Evolutionary conservation across 2,329 filamentous ascomycete species (phyloP).

Genomic region (Lachnellula suecica): DNA sequence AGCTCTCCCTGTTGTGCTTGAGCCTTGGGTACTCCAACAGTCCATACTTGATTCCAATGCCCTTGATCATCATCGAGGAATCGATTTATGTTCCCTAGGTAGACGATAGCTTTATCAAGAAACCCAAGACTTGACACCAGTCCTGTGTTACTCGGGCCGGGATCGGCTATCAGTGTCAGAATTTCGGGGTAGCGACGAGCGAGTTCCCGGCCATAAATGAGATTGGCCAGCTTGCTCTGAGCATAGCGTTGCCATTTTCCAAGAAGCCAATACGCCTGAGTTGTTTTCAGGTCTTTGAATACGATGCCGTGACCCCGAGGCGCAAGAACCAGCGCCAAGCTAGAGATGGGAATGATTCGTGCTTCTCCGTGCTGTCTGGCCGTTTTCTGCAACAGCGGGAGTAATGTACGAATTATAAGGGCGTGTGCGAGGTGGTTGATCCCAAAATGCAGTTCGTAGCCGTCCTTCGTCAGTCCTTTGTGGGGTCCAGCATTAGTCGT

Average conservation of each 20-base stretch:
- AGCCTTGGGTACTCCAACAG: too few species aligned
- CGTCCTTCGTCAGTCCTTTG: constrained; percentile 23
- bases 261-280: constrained; percentile 2
- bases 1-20: too few species aligned
- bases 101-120: too few species aligned
- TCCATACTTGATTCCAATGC: too few species aligned
- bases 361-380: constrained; percentile 8
- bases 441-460: constrained; percentile 32
- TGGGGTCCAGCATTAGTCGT: not conserved
- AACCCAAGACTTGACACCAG: too few species aligned
- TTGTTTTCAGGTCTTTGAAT: constrained; percentile 27
- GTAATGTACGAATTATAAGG: constrained; percentile 13
- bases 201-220: constrained; percentile 41
- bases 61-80: too few species aligned
- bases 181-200: constrained; percentile 38
- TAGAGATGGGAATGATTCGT: constrained; percentile 18
- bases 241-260: constrained; percentile 33
- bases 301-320: constrained; percentile 23
- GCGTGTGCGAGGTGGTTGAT: constrained; percentile 17
- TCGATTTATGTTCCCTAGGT: too few species aligned
- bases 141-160: not conserved
- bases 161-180: not conserved
- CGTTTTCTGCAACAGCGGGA: constrained; percentile 16
- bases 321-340: constrained; percentile 5
- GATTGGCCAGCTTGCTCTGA: constrained; percentile 46